These are phyloP conservation scores for Mortierella claussenii DNA, from an alignment of 192 early-diverging fungal species.

Conservation along the genomic window DNA sequence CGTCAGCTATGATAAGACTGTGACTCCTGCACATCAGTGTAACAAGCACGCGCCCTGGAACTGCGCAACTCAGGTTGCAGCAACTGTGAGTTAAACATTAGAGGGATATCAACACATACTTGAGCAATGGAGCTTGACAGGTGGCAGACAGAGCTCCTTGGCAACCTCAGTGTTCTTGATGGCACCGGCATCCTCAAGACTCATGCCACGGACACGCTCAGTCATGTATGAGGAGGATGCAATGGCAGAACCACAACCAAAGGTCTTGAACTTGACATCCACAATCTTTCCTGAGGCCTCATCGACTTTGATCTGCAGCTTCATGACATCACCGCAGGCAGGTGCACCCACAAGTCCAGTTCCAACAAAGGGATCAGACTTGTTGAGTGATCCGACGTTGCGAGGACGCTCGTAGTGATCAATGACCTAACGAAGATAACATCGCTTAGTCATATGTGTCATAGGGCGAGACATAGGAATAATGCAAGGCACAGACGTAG, in stretches of 20 bases:
- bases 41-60: background rate
- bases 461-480: background rate
- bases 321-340: slow-evolving; percentile 92
- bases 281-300: slow-evolving; percentile 89
- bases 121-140: slow-evolving; percentile 98
- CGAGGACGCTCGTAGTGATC: slow-evolving; percentile 98
- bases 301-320: slow-evolving; percentile 97
- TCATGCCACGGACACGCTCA: slow-evolving; percentile 95
- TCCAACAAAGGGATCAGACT: slow-evolving; percentile 88
- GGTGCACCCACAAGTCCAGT: slow-evolving; percentile 95
- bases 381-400: slow-evolving; percentile 95
- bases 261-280: slow-evolving; percentile 99
- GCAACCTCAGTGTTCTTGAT: slow-evolving; percentile 99
- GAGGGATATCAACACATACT: too few species aligned
- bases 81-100: too few species aligned
- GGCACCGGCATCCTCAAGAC: slow-evolving; percentile 86
- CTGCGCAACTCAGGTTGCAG: slow-evolving; percentile 3
- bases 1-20: too few species aligned
- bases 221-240: slow-evolving; percentile 93
- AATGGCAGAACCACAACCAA: slow-evolving; percentile 98
- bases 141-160: slow-evolving; percentile 93
- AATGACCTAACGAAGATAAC: slow-evolving; percentile 74
- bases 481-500: background rate
- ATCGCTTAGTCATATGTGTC: slow-evolving; percentile 4
- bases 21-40: too few species aligned